A percentile compares a stretch with the other conserved stretches of the same genome.
Conservation (phyloP, 2,329 filamentous ascomycete species). For the Aspergillus texensis region DNA sequence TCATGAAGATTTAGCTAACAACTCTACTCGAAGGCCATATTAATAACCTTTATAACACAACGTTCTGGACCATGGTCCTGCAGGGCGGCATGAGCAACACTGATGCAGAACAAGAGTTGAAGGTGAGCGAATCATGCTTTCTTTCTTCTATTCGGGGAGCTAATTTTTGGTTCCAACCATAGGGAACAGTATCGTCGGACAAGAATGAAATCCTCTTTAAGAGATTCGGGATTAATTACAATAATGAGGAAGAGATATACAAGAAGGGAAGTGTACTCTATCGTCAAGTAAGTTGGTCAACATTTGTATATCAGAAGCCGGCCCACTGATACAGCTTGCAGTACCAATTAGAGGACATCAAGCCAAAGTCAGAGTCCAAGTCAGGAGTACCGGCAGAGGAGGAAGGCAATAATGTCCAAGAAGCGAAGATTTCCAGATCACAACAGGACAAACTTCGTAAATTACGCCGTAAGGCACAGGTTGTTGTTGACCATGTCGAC, state of each 20-base stretch:
- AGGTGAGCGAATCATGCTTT: constrained; percentile 52
- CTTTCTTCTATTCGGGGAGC: not conserved
- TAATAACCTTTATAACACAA: constrained; percentile 98
- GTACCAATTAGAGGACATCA: constrained; percentile 70
- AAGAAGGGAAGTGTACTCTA: constrained; percentile 93
- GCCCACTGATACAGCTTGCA: constrained; percentile 33
- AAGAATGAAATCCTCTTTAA: constrained; percentile 97
- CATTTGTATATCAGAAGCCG: not conserved
- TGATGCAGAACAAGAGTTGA: constrained; percentile 78
- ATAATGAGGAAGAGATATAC: constrained; percentile 89
- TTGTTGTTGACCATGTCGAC: constrained; percentile 84
- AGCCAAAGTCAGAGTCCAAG: constrained; percentile 37
- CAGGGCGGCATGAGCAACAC: constrained; percentile 73
- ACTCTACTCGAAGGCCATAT: constrained; percentile 71
- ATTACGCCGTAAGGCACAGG: constrained; percentile 73
- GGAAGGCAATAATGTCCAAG: constrained; percentile 30
- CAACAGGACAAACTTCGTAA: constrained; percentile 84
- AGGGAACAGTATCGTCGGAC: constrained; percentile 82
- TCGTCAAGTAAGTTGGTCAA: constrained; percentile 63
- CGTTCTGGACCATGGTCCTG: constrained; percentile 88
- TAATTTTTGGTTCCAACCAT: constrained; percentile 23
- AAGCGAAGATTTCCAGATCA: constrained; percentile 68
- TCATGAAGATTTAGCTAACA: not conserved
- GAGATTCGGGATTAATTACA: constrained; percentile 91
- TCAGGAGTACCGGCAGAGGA: constrained; percentile 7